phyloP scores from a whole-genome alignment of 2,329 filamentous ascomycete species.

The Botrytis elliptica region DNA sequence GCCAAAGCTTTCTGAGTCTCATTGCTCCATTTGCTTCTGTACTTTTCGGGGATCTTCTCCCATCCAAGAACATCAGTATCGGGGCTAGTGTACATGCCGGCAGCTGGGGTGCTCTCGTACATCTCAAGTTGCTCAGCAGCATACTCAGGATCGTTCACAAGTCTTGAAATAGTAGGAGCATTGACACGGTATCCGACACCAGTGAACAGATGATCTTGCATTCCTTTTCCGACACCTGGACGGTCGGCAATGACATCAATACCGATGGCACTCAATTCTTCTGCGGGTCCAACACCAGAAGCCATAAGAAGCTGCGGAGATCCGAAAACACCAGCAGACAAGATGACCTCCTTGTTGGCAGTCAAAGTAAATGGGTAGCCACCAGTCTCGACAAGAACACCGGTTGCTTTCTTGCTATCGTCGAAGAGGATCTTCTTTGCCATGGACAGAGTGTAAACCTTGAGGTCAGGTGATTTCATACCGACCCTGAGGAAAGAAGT shows the following conservation, averaged over 20 bases:
- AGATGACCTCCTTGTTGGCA: conserved; percentile 38
- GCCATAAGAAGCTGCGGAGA: conserved; percentile 50
- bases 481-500: conserved; percentile 39
- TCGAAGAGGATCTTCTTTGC: conserved; percentile 48
- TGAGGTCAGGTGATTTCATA: conserved; percentile 32
- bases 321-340: conserved; percentile 50
- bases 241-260: conserved; percentile 48
- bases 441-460: conserved; percentile 43
- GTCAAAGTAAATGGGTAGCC: conserved; percentile 16
- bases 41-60: conserved; percentile 26
- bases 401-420: conserved; percentile 42
- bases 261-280: conserved; percentile 44
- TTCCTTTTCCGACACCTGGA: conserved; percentile 50
- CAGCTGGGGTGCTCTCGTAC: conserved; percentile 2
- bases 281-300: conserved; percentile 46
- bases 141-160: conserved; percentile 4
- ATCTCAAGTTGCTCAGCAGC: background rate
- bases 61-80: conserved; percentile 25
- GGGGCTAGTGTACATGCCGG: conserved; percentile 19
- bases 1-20: conserved; percentile 2
- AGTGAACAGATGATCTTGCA: conserved; percentile 43
- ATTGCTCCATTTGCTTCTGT: conserved; percentile 12
- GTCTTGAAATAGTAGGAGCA: conserved; percentile 11
- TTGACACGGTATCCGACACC: conserved; percentile 21
- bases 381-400: conserved; percentile 40